phyloP scores from a whole-genome alignment of 352 stramenopile species.

The Phytophthora chlamydospora region DNA sequence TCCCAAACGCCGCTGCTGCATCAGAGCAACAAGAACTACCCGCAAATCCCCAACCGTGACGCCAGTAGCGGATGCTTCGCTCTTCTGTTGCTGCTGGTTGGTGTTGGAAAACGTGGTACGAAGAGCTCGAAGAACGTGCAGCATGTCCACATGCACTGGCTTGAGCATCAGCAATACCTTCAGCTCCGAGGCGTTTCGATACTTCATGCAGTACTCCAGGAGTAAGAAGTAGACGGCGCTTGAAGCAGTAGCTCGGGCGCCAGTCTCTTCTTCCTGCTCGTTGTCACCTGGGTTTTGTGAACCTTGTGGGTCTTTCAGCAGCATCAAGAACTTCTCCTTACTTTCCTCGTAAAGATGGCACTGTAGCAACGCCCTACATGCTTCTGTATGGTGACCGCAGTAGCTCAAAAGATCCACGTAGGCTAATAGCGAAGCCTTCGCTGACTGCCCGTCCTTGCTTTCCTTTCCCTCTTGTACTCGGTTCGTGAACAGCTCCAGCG shows the following conservation, averaged over 20 bases:
- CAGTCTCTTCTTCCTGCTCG: slow-evolving; percentile 16
- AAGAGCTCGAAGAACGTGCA: slow-evolving; percentile 66
- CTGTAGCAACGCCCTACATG: slow-evolving; percentile 59
- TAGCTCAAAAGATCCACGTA: slow-evolving; percentile 67
- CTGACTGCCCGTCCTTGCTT: slow-evolving; percentile 21
- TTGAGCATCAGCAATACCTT: slow-evolving; percentile 57
- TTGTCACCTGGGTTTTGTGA: slow-evolving; percentile 25
- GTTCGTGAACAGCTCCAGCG: slow-evolving; percentile 50
- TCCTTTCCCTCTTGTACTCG: slow-evolving; percentile 33
- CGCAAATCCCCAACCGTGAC: slow-evolving; percentile 59
- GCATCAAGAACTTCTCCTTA: slow-evolving; percentile 43
- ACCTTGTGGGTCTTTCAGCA: slow-evolving; percentile 26
- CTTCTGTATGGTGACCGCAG: slow-evolving; percentile 60
- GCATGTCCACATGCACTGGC: slow-evolving; percentile 55
- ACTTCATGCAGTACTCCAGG: slow-evolving; percentile 65
- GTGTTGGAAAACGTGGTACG: slow-evolving; percentile 28
- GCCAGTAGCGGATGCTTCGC: slow-evolving; percentile 16
- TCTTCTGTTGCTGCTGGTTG: slow-evolving; percentile 9
- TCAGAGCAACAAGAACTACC: slow-evolving; percentile 46
- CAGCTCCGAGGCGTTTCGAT: slow-evolving; percentile 52
- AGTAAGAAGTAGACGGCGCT: slow-evolving; percentile 69
- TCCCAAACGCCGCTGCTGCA: slow-evolving; percentile 41
- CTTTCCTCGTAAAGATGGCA: slow-evolving; percentile 72
- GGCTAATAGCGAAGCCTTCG: slow-evolving; percentile 51
- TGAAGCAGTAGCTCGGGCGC: slow-evolving; percentile 17